Evolutionary conservation across 805 yeast species (phyloP), one percentile per base, ranked within the genome.

Genomic region (Candida hungchunana): DNA sequence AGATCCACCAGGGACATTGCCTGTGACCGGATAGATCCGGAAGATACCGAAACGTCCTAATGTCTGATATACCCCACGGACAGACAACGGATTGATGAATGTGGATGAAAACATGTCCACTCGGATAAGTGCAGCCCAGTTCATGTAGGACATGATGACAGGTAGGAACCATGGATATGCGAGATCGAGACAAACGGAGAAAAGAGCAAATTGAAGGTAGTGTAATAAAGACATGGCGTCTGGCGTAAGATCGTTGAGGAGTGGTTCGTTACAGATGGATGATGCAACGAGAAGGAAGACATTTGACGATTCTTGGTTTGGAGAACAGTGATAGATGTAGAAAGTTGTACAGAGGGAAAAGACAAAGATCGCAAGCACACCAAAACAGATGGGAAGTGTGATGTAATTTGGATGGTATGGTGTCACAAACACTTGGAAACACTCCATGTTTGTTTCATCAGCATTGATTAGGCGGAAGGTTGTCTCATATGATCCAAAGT

Each of bases 131-230:
- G 77, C 72, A 27, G 71, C 60, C 86, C 86, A 79, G 13, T 73
- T 56, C 14, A 74, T 48, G 12, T 66, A 58, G 3, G 75, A 62
- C 31, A 77, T 54, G 11, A 74, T 52, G 1, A 82, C 82, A 42
- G 71, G 81, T 40, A 68, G 74, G 48, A 73, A 77, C 0, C 82
- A 84, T 0, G 88, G 87, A 46, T 73, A 80, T 18, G 63, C 58
- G 14, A 80, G 51, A 43, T 68, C 67, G 19, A 81, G 58, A 4
- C 75, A 80, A 6, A 72, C 73, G 46, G 73, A 63, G 50, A 78
- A 74, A 28, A 76, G 66, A 1, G 77, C 71, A 58, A 71, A 79
- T 50, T 81, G 87, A 22, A 77, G 50, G 53, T 77, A 79, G 14
- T 64, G 55, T 2, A 79, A 44, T 28, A 72, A 66, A 24, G 74